A percentile compares a stretch with the other conserved stretches of the same genome.
phyloP scores from a whole-genome alignment of 2,329 filamentous ascomycete genomes.

The Penicillium sp. region DNA sequence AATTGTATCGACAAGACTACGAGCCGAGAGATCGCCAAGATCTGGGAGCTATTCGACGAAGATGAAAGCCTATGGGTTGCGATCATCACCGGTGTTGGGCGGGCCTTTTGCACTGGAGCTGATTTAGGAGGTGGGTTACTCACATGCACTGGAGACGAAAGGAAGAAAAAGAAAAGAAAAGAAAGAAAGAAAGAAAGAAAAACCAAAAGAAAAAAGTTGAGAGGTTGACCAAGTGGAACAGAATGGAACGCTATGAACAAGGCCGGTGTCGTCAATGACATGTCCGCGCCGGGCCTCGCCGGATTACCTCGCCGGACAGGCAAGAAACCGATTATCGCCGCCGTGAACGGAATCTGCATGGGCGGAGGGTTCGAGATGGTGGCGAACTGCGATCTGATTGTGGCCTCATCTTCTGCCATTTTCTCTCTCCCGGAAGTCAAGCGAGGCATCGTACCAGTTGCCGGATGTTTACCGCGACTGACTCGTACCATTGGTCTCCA shows the following conservation, averaged over 20 bases:
- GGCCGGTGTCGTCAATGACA: conserved; percentile 31
- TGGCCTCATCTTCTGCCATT: conserved; percentile 50
- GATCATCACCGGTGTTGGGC: conserved; percentile 63
- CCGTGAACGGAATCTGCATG: conserved; percentile 73
- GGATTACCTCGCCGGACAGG: conserved; percentile 66
- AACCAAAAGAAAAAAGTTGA: neutral
- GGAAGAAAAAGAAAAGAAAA: neutral
- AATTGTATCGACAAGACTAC: conserved; percentile 46
- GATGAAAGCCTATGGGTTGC: conserved; percentile 63
- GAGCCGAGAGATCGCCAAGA: conserved; percentile 45
- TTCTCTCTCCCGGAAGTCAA: conserved; percentile 74
- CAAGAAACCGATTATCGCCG: conserved; percentile 74
- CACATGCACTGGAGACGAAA: no score
- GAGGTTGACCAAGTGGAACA: conserved; percentile 8
- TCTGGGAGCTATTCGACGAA: conserved; percentile 64
- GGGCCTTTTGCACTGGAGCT: conserved; percentile 69
- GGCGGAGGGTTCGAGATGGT: conserved; percentile 78
- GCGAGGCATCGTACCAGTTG: conserved; percentile 69
- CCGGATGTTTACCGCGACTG: conserved; percentile 69
- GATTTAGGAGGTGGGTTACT: conserved; percentile 57
- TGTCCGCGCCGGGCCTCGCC: conserved; percentile 59
- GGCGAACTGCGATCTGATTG: conserved; percentile 70
- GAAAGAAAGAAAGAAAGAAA: neutral
- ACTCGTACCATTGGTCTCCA: conserved; percentile 66
- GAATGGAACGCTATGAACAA: conserved; percentile 57